A percentile compares a stretch with the other conserved stretches of the same genome.
Conservation (phyloP, 495 filamentous ascomycete genomes). For the Saxophila tyrrhenica region DNA sequence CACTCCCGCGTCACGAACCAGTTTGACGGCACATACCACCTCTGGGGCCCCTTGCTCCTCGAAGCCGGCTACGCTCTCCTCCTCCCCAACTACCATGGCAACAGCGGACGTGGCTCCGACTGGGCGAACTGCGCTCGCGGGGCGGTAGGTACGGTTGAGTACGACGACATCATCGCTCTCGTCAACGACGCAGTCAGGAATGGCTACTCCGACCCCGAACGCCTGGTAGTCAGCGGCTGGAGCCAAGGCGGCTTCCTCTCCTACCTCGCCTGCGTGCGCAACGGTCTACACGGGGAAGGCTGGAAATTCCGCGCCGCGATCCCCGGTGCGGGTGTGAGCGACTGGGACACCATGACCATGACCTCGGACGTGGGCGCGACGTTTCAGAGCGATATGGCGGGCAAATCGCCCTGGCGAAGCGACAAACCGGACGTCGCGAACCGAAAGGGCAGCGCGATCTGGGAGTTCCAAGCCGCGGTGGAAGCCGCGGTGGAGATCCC, state of each 20-base stretch:
- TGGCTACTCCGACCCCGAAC: constrained; percentile 22
- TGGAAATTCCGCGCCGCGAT: constrained; percentile 14
- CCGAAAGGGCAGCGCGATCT: constrained; percentile 5
- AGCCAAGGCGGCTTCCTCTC: constrained; percentile 29
- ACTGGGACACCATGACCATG: constrained; percentile 8
- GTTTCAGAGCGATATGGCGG: constrained; percentile 1
- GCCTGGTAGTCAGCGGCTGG: constrained; percentile 25
- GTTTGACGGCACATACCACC: constrained; percentile 23
- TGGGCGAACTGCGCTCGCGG: constrained; percentile 22
- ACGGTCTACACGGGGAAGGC: constrained; percentile 10
- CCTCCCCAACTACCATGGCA: constrained; percentile 28
- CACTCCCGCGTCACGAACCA: constrained; percentile 22
- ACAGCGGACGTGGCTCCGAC: constrained; percentile 23
- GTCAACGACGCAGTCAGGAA: constrained; percentile 22
- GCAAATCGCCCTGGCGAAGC: constrained; percentile 1
- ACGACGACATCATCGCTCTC: constrained; percentile 25
- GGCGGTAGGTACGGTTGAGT: constrained; percentile 22
- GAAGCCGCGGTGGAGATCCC: constrained; percentile 2
- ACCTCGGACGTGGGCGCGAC: constrained; percentile 7
- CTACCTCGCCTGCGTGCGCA: constrained; percentile 4
- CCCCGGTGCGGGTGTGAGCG: constrained; percentile 6
- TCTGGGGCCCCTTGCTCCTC: constrained; percentile 24
- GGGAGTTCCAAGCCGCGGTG: constrained; percentile 8
- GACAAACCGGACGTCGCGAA: not conserved
- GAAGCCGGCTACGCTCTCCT: constrained; percentile 26